A percentile compares a stretch with the other conserved stretches of the same genome.
Conservation (phyloP, 2,329 filamentous ascomycete species). For the Diaporthe citrichinensis region DNA sequence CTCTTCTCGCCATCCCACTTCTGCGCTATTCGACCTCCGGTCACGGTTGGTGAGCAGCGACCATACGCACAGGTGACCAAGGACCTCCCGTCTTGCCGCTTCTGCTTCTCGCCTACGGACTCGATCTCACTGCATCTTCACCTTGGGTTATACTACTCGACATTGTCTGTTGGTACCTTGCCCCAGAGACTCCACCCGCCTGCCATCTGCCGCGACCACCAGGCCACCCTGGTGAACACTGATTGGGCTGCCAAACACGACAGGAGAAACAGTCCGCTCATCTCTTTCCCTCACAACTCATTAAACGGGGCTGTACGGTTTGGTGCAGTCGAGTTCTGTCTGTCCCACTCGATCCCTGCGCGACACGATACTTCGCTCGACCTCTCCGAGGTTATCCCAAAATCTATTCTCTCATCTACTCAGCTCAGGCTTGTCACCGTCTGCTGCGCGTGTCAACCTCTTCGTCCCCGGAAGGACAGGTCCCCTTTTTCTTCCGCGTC, state of each 20-base stretch:
- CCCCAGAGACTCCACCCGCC: conserved; percentile 28
- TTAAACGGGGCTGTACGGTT: conserved; percentile 19
- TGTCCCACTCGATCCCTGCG: conserved; percentile 31
- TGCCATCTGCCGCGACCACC: conserved; percentile 37
- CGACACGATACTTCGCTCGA: conserved; percentile 27
- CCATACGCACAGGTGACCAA: conserved; percentile 11
- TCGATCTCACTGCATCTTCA: conserved; percentile 21
- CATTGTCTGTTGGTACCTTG: conserved; percentile 33
- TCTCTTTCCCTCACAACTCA: conserved; percentile 24
- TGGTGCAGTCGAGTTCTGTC: conserved; percentile 31
- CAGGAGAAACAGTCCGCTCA: conserved; percentile 22
- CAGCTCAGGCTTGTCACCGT: background rate
- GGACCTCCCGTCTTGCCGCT: background rate
- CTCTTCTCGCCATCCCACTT: conserved; percentile 33
- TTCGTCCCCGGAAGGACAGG: background rate
- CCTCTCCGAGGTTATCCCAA: conserved; percentile 14
- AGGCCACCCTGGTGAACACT: conserved; percentile 27
- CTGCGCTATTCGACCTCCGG: conserved; percentile 24
- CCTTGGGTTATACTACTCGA: conserved; percentile 25
- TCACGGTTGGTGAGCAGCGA: conserved; percentile 32
- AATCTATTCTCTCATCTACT: background rate
- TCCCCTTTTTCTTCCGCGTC: background rate
- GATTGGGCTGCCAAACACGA: conserved; percentile 31
- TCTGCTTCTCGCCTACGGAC: conserved; percentile 13
- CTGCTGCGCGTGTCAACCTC: background rate